A percentile compares a stretch with the other conserved stretches of the same genome.
Evolutionary conservation across 495 filamentous ascomycete genomes (phyloP).

Genomic region (Friedmanniomyces simplex): DNA sequence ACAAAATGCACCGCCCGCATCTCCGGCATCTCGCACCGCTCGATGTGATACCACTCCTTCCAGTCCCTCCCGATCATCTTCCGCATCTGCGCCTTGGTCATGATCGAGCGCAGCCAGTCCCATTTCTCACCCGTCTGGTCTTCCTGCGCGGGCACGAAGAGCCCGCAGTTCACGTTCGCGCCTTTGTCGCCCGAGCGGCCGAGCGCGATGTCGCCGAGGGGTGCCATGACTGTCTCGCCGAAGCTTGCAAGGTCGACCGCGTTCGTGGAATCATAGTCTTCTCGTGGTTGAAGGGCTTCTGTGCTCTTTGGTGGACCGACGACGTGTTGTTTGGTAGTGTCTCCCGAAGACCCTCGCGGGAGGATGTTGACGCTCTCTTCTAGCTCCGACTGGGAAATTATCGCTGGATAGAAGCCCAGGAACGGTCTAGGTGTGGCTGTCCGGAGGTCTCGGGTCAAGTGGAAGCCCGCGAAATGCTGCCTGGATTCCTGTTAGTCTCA

Average conservation of each 20-base stretch:
- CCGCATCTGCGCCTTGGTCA: slow-evolving; percentile 24
- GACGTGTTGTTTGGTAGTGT: not conserved
- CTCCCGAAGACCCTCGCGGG: not conserved
- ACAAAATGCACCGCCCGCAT: slow-evolving; percentile 30
- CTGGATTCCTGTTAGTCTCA: not conserved
- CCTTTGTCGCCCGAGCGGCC: slow-evolving; percentile 33
- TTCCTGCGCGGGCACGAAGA: slow-evolving; percentile 20
- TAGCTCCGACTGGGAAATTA: slow-evolving; percentile 14
- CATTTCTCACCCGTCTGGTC: slow-evolving; percentile 20
- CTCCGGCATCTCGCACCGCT: slow-evolving; percentile 26
- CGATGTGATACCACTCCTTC: slow-evolving; percentile 21
- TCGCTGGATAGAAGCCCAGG: slow-evolving; percentile 23
- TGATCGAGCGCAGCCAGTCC: slow-evolving; percentile 28
- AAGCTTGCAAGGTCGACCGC: slow-evolving; percentile 15
- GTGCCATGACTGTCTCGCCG: slow-evolving; percentile 20
- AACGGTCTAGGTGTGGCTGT: slow-evolving; percentile 26
- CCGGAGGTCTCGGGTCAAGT: slow-evolving; percentile 21
- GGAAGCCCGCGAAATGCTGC: slow-evolving; percentile 17
- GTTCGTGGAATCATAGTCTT: slow-evolving; percentile 15
- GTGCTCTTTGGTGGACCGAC: slow-evolving; percentile 10
- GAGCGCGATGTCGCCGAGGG: slow-evolving; percentile 27
- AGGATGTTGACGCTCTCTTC: slow-evolving; percentile 17
- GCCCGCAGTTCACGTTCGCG: slow-evolving; percentile 28
- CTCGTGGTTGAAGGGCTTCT: slow-evolving; percentile 6
- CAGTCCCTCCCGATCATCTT: slow-evolving; percentile 27